These are phyloP conservation scores for Arachis monticola DNA, from an alignment of 331 rosid genomes.

Conservation along the genomic window DNA sequence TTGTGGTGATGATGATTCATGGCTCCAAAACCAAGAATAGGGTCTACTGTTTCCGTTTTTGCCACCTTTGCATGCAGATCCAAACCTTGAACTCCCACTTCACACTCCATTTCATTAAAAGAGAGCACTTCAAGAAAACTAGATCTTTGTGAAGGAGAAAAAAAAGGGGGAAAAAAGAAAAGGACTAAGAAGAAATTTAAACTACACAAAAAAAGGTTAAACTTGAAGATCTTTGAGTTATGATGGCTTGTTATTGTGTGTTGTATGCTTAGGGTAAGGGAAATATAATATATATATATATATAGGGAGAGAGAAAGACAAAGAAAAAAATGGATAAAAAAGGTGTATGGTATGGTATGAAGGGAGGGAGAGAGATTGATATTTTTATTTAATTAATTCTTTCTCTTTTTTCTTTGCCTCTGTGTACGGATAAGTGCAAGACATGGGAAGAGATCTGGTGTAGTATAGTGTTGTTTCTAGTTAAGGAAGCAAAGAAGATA, in stretches of 20 bases:
- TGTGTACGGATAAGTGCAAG: conserved; percentile 62
- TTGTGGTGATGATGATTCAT: conserved; percentile 10
- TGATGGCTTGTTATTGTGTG: conserved; percentile 17
- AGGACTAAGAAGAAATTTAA: neutral
- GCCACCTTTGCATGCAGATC: conserved; percentile 63
- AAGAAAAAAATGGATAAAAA: conserved; percentile 49
- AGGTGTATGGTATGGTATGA: neutral
- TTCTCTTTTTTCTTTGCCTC: neutral
- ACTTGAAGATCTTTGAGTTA: conserved; percentile 9
- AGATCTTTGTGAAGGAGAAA: conserved; percentile 13
- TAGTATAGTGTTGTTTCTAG: conserved; percentile 47
- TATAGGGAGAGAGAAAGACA: conserved; percentile 20
- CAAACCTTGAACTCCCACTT: conserved; percentile 40
- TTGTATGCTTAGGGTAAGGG: neutral
- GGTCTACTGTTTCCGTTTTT: conserved; percentile 38
- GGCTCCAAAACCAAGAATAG: conserved; percentile 32
- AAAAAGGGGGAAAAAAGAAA: neutral
- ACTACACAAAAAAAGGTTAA: conserved; percentile 4
- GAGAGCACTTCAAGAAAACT: neutral
- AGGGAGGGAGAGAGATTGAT: conserved; percentile 24
- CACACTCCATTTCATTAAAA: conserved; percentile 35
- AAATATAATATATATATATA: too few species aligned
- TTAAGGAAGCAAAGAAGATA: conserved; percentile 75
- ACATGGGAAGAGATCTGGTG: conserved; percentile 36
- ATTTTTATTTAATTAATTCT: neutral